Base-by-base conservation (phyloP, 2,329 filamentous ascomycete species). In the Trichoderma hamatum region DNA sequence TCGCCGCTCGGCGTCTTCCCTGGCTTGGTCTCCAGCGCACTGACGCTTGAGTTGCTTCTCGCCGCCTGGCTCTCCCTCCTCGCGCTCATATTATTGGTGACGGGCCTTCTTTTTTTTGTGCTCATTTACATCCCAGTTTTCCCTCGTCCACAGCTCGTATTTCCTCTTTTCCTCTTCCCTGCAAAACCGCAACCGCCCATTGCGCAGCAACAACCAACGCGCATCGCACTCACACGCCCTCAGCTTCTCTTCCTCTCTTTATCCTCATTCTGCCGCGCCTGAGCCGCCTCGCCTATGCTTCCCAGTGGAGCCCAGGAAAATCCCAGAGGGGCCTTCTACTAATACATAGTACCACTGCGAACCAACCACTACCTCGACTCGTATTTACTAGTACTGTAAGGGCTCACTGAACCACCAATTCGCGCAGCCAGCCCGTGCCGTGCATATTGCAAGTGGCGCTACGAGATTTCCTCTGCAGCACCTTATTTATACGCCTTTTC, bases 401-500 rank as follows among this genome's bases (percentile, higher is more conserved):
- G 13, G n/a, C 13, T 10, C 46, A 16, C 28, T 7, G 30, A 30
- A 30, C 30, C 30, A 7, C 32, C 59, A 28, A 62, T 49, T 49
- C 46, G 43, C 43, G 43, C 39, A 34, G 49, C 60, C 46, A 26
- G 21, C 16, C 51, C 34, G 21, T 32, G 30, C 52, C n/a, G 39
- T 56, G 54, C 54, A 52, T 46, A 26, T 26, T 30, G 30, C 6
- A 43, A 36, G 63, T 66, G 63, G 63, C 63, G 63, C 54, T 58
- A 36, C 63, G 54, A 65, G 62, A 66, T 59, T 66, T 66, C 10
- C 54, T 51, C 30, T 66, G 54, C 63, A 66, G 58, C 49, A 26
- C 43, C 60, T 24, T n/a, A n/a, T 56, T 56, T 26, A 36, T 58
- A 43, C 39, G 39, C 39, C 63, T 54, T 52, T 52, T 36, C 21